Base-by-base conservation (phyloP, 1,284 basidiomycete genomes). In the Rhodotorula sp. region DNA sequence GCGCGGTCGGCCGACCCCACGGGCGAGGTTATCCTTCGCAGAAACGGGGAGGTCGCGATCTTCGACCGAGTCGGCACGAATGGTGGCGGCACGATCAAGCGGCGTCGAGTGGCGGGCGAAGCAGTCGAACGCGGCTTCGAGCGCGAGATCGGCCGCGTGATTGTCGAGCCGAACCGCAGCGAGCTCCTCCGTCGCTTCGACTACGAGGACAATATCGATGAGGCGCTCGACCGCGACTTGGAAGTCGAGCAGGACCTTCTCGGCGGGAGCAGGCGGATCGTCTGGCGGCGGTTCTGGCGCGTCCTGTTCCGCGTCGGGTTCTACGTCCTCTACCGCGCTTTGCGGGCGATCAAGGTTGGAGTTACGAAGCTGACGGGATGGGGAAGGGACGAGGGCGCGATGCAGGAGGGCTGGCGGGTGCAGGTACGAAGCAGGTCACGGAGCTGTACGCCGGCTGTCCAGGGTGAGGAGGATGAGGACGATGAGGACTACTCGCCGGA, bases 41-140 rank as follows among this genome's bases (percentile, higher is more conserved):
- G 53, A 39, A 60, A 52, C 56, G 70, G 66, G 32, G 66, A 68
- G 8, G 62, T 72, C 11, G 54, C 19, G 13, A 44, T 52, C 19
- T 59, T 63, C n/a, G 64, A 66, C 52, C 49, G n/a, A 51, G 49
- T n/a, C n/a, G 49, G 17, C 5, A 9, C 20, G 57, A 11, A 20
- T 17, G n/a, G 17, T 4, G n/a, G n/a, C 15, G 39, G 46, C 57
- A 20, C 44, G n/a, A 20, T 47, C 57, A 27, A 19, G 55, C 30
- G 34, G n/a, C 36, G 49, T 10, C 20, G 27, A 32, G 29, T 15
- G 5, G 20, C 48, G 48, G 48, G 24, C 8, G 24, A 24, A 51
- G 48, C 48, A 27, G 24, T 56, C 34, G 34, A 36, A 1, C 24
- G 27, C 27, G 62, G 62, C 11, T 64, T 66, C 24, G 47, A 17